Conservation (phyloP, 495 filamentous ascomycete genomes). For the Neurospora sp. region DNA sequence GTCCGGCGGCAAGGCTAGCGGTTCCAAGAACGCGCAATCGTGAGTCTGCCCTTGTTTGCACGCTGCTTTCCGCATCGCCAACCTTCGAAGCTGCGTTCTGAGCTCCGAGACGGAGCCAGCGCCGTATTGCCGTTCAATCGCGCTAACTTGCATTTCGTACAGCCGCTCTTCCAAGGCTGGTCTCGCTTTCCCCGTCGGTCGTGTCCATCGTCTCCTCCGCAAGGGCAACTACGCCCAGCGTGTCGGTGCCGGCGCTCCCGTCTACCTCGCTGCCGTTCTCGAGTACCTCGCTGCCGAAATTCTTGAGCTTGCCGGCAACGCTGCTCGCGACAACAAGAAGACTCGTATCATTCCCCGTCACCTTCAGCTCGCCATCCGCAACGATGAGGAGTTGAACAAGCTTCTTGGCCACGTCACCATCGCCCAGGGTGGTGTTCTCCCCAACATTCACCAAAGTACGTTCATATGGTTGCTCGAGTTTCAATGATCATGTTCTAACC, state of each 20-base stretch:
- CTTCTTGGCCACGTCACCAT: conserved; percentile 98
- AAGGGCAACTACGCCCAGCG: conserved; percentile 99
- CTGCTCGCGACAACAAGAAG: conserved; percentile 99
- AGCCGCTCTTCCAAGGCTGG: conserved; percentile 99
- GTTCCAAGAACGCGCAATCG: conserved; percentile 96
- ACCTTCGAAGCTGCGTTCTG: background rate
- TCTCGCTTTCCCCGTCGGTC: conserved; percentile 98
- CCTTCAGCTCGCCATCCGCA: conserved; percentile 97
- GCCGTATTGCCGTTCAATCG: conserved; percentile 16
- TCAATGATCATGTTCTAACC: conserved; percentile 30
- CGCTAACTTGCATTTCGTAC: conserved; percentile 26
- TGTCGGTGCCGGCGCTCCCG: conserved; percentile 97
- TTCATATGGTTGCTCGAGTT: conserved; percentile 8
- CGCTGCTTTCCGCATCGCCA: conserved; percentile 7
- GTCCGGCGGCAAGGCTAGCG: conserved; percentile 96
- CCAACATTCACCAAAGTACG: conserved; percentile 97
- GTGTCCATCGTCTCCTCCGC: conserved; percentile 98
- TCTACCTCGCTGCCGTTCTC: conserved; percentile 95
- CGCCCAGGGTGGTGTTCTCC: conserved; percentile 97
- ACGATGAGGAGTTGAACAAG: conserved; percentile 99
- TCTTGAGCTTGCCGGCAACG: conserved; percentile 96
- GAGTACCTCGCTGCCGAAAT: conserved; percentile 99
- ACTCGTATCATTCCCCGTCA: conserved; percentile 99
- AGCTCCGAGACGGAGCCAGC: background rate
- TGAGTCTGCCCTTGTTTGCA: conserved; percentile 39